Evolutionary conservation across 2,329 filamentous ascomycete genomes (phyloP), one percentile per base, ranked within the genome.

Genomic region (Cyphellophora attinorum): DNA sequence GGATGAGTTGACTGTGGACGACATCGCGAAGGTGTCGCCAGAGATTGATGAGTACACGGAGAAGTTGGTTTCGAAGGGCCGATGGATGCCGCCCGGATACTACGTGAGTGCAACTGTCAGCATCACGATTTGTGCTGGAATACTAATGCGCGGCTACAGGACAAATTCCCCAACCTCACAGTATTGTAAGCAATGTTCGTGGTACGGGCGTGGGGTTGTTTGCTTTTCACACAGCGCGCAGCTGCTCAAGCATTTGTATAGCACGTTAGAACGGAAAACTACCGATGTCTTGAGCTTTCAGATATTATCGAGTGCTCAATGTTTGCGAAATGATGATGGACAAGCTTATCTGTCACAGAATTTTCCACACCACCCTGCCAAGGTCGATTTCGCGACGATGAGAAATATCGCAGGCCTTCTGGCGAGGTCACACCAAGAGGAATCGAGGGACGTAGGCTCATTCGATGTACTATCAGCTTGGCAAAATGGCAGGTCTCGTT

Each of bases 101-200:
- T 94, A 95, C 85, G 89, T 89, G 4, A 6, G 16, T 18, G 33
- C 17, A 12, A 27, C 5, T 18, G 4, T 31, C 55, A 18, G 37
- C 41, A 31, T 42, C 36, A 35, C 10, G 21, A 10, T 16, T 19
- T 19, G 21, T 12, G 10, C 19, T 10, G 16, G 5, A 31, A 18
- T 31, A 31, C 29, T 31, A 19, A 31, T 19, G 13, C 6, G 12
- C 18, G 10, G 19, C 19, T 31, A 40, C 37, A 96, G 89, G 91
- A 98, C 78, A 93, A 88, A 76, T 98, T 96, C 67, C 91, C 91
- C 72, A 88, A 96, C 63, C 79, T 96, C 54, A 89, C 91, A 54
- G 70, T 93, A 54, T 73, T 96, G 64, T 98, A 94, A 16, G 11
- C n/a, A 16, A 30, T 14, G 28, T 11, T 14, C 12, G 28, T 8